Percentiles rank a stretch among this genome's conserved stretches.
These are phyloP conservation scores for Candida sonorensis DNA, from an alignment of 805 yeast species.

Conservation along the genomic window DNA sequence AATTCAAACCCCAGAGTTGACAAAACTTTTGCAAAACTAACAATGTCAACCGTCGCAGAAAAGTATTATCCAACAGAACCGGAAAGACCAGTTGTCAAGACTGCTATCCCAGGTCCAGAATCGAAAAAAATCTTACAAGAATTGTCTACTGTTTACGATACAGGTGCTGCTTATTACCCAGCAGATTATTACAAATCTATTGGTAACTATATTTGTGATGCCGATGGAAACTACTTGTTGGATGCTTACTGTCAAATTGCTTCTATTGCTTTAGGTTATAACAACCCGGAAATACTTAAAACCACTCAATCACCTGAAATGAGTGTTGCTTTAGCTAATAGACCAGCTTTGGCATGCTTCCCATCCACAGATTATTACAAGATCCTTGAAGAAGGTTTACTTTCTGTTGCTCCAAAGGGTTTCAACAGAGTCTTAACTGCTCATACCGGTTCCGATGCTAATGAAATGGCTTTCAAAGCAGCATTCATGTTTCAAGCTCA, in stretches of 20 bases:
- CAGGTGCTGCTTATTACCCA: slow-evolving; percentile 56
- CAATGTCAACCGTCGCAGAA: slow-evolving; percentile 22
- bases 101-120: slow-evolving; percentile 44
- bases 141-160: slow-evolving; percentile 45
- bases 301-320: slow-evolving; percentile 54
- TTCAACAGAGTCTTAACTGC: slow-evolving; percentile 57
- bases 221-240: slow-evolving; percentile 53
- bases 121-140: slow-evolving; percentile 31
- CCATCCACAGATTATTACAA: slow-evolving; percentile 50
- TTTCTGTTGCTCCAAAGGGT: slow-evolving; percentile 62
- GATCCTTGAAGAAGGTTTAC: slow-evolving; percentile 39
- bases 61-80: slow-evolving; percentile 43
- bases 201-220: slow-evolving; percentile 63
- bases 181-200: slow-evolving; percentile 57
- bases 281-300: slow-evolving; percentile 55
- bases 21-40: no score
- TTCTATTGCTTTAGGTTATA: slow-evolving; percentile 65
- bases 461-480: slow-evolving; percentile 66
- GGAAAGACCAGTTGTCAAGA: slow-evolving; percentile 34
- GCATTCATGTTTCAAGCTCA: slow-evolving; percentile 56
- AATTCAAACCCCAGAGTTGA: no score
- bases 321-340: slow-evolving; percentile 57
- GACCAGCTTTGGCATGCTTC: slow-evolving; percentile 65
- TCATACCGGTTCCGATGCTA: slow-evolving; percentile 62
- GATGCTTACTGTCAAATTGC: slow-evolving; percentile 72